Conservation (phyloP, 768 basidiomycete genomes). For the Paxillus involutus region DNA sequence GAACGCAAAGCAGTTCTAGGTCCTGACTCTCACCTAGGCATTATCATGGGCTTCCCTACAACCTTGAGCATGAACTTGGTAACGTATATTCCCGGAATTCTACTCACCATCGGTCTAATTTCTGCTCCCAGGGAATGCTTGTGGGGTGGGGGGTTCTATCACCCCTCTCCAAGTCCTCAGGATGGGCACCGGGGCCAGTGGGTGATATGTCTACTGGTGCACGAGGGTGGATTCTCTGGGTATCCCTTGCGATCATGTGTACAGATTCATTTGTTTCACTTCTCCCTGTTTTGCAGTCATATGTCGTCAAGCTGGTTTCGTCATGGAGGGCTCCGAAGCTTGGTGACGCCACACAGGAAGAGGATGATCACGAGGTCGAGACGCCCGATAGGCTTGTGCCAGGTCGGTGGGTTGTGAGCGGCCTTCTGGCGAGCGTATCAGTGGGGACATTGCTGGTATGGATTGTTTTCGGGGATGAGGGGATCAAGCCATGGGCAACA, state of each 20-base stretch:
- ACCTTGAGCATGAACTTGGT: constrained; percentile 92
- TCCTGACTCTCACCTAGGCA: constrained; percentile 47
- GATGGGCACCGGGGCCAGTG: constrained; percentile 95
- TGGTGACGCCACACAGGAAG: constrained; percentile 17
- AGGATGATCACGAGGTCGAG: constrained; percentile 68
- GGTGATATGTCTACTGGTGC: constrained; percentile 84
- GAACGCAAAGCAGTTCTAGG: background rate
- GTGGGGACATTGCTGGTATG: constrained; percentile 81
- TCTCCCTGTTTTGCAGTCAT: constrained; percentile 67
- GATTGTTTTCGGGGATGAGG: constrained; percentile 86
- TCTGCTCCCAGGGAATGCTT: constrained; percentile 75
- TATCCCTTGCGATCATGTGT: constrained; percentile 93
- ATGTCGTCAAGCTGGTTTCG: constrained; percentile 36
- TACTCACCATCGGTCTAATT: constrained; percentile 3
- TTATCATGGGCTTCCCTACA: constrained; percentile 97
- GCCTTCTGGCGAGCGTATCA: constrained; percentile 59
- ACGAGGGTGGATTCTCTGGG: constrained; percentile 98
- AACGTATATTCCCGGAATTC: constrained; percentile 18
- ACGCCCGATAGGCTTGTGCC: constrained; percentile 81
- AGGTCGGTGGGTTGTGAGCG: constrained; percentile 69
- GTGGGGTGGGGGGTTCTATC: constrained; percentile 95
- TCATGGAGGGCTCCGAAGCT: constrained; percentile 27
- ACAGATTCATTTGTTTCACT: constrained; percentile 88
- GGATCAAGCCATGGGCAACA: constrained; percentile 95
- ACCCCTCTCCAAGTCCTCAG: constrained; percentile 74